These are phyloP conservation scores for Amphichorda felina DNA, from an alignment of 2,329 filamentous ascomycete species.

Conservation along the genomic window DNA sequence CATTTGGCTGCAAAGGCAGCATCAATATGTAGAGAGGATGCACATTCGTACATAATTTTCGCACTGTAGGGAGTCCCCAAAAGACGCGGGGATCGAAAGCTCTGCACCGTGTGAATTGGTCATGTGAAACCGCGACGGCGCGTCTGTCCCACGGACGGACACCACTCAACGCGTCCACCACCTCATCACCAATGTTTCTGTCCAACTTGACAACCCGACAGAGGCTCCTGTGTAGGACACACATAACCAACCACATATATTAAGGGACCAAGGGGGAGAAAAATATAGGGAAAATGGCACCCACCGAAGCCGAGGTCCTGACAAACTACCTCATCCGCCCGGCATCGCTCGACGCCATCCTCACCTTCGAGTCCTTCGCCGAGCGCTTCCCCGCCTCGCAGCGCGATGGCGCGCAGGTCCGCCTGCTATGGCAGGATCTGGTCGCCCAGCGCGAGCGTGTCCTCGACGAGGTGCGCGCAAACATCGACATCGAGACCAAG, in stretches of 20 bases:
- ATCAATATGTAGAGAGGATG: too few relatives aligned
- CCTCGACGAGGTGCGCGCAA: slow-evolving; percentile 54
- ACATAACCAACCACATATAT: background rate
- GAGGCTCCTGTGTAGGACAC: too few relatives aligned
- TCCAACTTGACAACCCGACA: too few relatives aligned
- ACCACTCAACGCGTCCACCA: too few relatives aligned
- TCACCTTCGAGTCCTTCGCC: slow-evolving; percentile 65
- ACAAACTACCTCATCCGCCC: slow-evolving; percentile 68
- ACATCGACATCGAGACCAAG: slow-evolving; percentile 53
- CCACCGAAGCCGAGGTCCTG: slow-evolving; percentile 64
- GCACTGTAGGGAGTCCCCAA: background rate
- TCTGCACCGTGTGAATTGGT: too few relatives aligned
- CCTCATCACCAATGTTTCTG: too few relatives aligned
- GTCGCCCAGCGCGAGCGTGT: slow-evolving; percentile 60
- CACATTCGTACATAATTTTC: too few relatives aligned
- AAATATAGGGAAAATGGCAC: slow-evolving; percentile 42
- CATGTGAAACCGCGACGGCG: too few relatives aligned
- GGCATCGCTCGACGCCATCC: slow-evolving; percentile 59
- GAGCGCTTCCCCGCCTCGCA: slow-evolving; percentile 61
- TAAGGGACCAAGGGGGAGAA: background rate
- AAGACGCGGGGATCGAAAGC: background rate
- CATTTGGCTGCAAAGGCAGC: too few relatives aligned
- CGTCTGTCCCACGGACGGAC: too few relatives aligned
- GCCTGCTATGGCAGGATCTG: slow-evolving; percentile 65
- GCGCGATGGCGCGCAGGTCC: slow-evolving; percentile 54